Base-by-base conservation (phyloP, 148 eudicot genomes). In the Rhododendron ferrugineum region DNA sequence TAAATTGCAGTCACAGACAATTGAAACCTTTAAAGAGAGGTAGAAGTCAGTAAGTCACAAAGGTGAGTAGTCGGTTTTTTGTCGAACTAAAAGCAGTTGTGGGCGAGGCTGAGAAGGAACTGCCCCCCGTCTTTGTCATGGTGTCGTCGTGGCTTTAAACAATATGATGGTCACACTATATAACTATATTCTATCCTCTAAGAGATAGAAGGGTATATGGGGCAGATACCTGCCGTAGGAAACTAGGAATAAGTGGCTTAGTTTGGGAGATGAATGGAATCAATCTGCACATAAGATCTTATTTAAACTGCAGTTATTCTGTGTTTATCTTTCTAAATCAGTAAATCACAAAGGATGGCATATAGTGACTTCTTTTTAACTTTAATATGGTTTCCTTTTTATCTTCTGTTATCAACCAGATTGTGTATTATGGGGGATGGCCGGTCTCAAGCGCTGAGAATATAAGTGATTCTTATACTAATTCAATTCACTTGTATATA, bases 211-310 rank as follows among this genome's bases (percentile, higher is more conserved):
- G 2, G 64, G 82, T 5, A 56, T 56, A 56, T 32, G 18, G 34
- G 3, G n/a, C 8, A 50, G 32, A 34, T 22, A 81, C 26, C 22
- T 81, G 34, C 60, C 18, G 18, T 11, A 30, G 64, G 14, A 34
- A 40, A 54, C 15, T 11, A 30, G 64, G n/a, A 34, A 40, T 84
- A 44, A 78, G 15, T 52, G 46, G 37, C 18, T 26, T 78, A 58
- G n/a, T 78, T 58, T 78, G 82, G 81, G 54, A 6, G 40, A 78
- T 58, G 42, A 84, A 58, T 75, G 68, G 34, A 36, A 84, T 76
- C 66, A 56, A 49, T 50, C 2, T 47, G 77, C 42, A 6, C 7
- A 36, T 1, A 5, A 1, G 22, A 11, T 30, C 42, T 37, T 32
- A 75, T 26, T 30, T 11, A 76, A 28, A 7, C 9, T 74, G 66